These are phyloP conservation scores for Fusarium sp. DNA, from an alignment of 2,329 filamentous ascomycete species.

Conservation along the genomic window DNA sequence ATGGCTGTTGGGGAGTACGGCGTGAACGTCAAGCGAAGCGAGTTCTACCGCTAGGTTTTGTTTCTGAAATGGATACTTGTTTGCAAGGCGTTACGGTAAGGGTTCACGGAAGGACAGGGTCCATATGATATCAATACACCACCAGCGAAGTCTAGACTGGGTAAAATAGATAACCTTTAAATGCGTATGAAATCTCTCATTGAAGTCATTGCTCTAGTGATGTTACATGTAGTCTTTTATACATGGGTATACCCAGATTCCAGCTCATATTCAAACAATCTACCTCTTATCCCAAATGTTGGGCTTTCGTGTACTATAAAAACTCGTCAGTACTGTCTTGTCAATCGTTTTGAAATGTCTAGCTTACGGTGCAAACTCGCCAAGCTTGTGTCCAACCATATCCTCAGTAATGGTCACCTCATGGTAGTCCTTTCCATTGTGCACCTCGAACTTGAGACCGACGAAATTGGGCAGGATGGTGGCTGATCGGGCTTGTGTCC, in stretches of 20 bases:
- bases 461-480: conserved; percentile 95
- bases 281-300: conserved; percentile 64
- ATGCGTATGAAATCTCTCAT: conserved; percentile 21
- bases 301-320: conserved; percentile 65
- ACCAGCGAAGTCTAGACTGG: conserved; percentile 23
- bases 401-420: conserved; percentile 89
- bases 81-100: conserved; percentile 42
- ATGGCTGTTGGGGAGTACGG: conserved; percentile 99
- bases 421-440: conserved; percentile 90
- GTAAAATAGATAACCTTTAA: conserved; percentile 36
- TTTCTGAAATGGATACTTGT: conserved; percentile 19
- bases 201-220: conserved; percentile 37
- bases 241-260: conserved; percentile 44
- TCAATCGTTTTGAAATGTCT: background rate
- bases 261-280: conserved; percentile 28
- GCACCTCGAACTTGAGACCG: conserved; percentile 86
- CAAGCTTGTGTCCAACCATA: conserved; percentile 96
- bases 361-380: conserved; percentile 89
- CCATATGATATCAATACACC: conserved; percentile 34
- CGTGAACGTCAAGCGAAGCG: conserved; percentile 95
- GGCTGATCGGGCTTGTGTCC: conserved; percentile 86
- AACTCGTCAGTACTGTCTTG: conserved; percentile 13
- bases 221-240: conserved; percentile 49
- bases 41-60: conserved; percentile 84
- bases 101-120: conserved; percentile 36